Conservation (phyloP, 495 filamentous ascomycete species). For the Penicillium pancosmium region DNA sequence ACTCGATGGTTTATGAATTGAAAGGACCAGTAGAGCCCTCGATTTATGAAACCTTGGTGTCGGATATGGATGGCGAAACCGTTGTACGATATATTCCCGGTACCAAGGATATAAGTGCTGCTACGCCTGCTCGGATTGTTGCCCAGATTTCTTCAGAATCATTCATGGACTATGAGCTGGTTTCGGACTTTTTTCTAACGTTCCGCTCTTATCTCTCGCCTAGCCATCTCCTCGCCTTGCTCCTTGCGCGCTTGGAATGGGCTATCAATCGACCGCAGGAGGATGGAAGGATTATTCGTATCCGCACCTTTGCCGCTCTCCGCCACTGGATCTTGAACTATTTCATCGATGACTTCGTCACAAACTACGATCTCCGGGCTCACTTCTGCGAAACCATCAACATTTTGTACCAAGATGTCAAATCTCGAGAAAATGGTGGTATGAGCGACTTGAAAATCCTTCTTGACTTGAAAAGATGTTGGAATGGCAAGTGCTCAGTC, state of each 20-base stretch:
- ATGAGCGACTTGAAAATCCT: slow-evolving; percentile 88
- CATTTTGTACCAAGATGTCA: slow-evolving; percentile 66
- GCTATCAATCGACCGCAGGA: slow-evolving; percentile 80
- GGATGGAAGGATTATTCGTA: slow-evolving; percentile 85
- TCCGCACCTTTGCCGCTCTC: slow-evolving; percentile 93
- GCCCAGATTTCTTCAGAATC: slow-evolving; percentile 97
- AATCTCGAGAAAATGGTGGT: slow-evolving; percentile 51
- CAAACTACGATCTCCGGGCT: slow-evolving; percentile 75
- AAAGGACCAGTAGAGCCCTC: slow-evolving; percentile 52
- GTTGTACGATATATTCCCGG: slow-evolving; percentile 81
- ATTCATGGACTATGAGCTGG: slow-evolving; percentile 95
- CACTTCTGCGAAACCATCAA: slow-evolving; percentile 86
- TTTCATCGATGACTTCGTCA: slow-evolving; percentile 92
- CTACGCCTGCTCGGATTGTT: slow-evolving; percentile 87
- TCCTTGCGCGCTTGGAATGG: slow-evolving; percentile 86
- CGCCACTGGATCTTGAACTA: slow-evolving; percentile 99
- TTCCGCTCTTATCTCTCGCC: slow-evolving; percentile 83
- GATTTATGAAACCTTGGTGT: slow-evolving; percentile 81
- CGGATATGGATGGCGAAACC: slow-evolving; percentile 69
- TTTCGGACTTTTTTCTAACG: slow-evolving; percentile 98
- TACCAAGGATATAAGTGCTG: slow-evolving; percentile 78
- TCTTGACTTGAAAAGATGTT: slow-evolving; percentile 93
- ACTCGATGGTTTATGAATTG: slow-evolving; percentile 47
- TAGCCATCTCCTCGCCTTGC: slow-evolving; percentile 73
- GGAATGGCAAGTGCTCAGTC: slow-evolving; percentile 84